These are phyloP conservation scores for Cymbidium sinense DNA, from an alignment of 106 monocot genomes.

Conservation along the genomic window DNA sequence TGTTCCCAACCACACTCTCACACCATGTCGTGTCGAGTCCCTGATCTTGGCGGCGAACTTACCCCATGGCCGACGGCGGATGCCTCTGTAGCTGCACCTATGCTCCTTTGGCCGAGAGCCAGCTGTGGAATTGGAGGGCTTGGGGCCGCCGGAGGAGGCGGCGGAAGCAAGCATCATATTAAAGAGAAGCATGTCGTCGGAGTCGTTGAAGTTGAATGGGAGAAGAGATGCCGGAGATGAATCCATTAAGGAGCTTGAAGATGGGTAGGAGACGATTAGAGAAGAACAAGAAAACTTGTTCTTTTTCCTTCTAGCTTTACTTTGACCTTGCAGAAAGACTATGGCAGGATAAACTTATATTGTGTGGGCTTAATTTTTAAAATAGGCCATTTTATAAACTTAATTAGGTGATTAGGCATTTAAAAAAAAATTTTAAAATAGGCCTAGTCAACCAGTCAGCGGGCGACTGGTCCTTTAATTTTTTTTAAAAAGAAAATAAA, in stretches of 20 bases:
- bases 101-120: neutral
- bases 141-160: neutral
- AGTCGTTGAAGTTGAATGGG: slow-evolving; percentile 39
- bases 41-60: slow-evolving; percentile 74
- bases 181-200: slow-evolving; percentile 36
- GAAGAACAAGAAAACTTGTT: neutral
- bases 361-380: too few relatives aligned
- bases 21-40: slow-evolving; percentile 40
- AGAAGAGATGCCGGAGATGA: slow-evolving; percentile 3
- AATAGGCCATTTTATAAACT: too few relatives aligned
- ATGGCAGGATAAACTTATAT: neutral
- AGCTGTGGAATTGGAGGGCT: neutral
- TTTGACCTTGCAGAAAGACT: neutral
- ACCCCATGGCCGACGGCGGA: slow-evolving; percentile 66
- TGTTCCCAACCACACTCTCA: slow-evolving; percentile 44
- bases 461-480: too few relatives aligned
- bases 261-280: neutral
- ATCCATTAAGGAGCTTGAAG: neutral
- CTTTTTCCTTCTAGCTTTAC: neutral
- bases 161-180: slow-evolving; percentile 16
- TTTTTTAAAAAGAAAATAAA: too few relatives aligned
- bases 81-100: slow-evolving; percentile 30
- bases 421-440: too few relatives aligned
- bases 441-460: too few relatives aligned
- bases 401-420: too few relatives aligned